A percentile compares a stretch with the other conserved stretches of the same genome.
Evolutionary conservation across 192 early-diverging fungal genomes (phyloP).

Genomic region (Mortierella hygrophila): DNA sequence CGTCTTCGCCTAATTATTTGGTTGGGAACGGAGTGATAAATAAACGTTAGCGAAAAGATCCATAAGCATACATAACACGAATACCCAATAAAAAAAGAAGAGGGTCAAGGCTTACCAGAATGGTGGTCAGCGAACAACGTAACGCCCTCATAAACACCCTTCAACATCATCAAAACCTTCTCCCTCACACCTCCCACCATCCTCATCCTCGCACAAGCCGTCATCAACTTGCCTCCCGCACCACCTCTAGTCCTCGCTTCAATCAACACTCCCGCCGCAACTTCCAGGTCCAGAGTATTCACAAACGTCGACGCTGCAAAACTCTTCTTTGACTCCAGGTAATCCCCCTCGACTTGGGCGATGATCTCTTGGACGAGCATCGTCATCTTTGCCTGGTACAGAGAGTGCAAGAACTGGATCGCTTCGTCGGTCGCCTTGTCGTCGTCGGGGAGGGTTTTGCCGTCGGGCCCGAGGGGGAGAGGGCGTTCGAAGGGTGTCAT

Average conservation of each 20-base stretch:
- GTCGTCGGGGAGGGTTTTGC: neutral
- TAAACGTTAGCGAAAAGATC: neutral
- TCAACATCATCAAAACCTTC: slow-evolving; percentile 56
- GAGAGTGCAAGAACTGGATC: slow-evolving; percentile 19
- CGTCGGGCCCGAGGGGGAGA: neutral
- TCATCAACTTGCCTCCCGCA: slow-evolving; percentile 27
- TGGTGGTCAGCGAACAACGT: slow-evolving; percentile 51
- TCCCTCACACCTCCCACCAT: slow-evolving; percentile 29
- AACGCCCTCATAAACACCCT: slow-evolving; percentile 37
- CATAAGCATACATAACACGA: neutral
- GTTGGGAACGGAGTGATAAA: neutral
- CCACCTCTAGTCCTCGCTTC: slow-evolving; percentile 41
- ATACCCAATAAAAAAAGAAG: neutral
- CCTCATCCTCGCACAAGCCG: slow-evolving; percentile 23
- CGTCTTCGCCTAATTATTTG: neutral
- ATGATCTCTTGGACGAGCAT: slow-evolving; percentile 30
- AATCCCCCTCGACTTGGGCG: slow-evolving; percentile 16
- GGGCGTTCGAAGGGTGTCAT: slow-evolving; percentile 50
- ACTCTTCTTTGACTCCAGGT: slow-evolving; percentile 24
- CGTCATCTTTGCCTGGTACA: slow-evolving; percentile 40
- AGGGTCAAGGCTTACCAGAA: slow-evolving; percentile 7
- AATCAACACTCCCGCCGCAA: slow-evolving; percentile 55
- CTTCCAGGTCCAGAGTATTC: slow-evolving; percentile 12
- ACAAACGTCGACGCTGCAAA: slow-evolving; percentile 35
- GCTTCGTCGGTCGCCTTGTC: slow-evolving; percentile 13